Evolutionary conservation across 2,329 filamentous ascomycete genomes (phyloP), one percentile per base, ranked within the genome.

Genomic region (Escovopsis sp.): DNA sequence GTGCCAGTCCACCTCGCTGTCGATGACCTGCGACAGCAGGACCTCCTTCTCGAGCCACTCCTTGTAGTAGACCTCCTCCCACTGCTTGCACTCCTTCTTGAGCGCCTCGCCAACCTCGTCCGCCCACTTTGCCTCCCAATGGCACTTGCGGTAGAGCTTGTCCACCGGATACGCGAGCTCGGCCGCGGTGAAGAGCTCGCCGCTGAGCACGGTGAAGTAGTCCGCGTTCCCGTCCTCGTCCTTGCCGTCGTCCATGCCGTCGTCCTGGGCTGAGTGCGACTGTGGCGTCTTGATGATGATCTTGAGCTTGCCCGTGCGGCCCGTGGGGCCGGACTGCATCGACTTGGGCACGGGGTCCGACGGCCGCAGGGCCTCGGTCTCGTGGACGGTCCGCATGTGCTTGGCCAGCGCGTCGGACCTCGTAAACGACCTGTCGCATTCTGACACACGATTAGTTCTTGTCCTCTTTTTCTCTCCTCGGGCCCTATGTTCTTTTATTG

Each of bases 331-430:
- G 2, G 67, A 57, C 52, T 78, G 75, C 66, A 76, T 73, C 45
- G 78, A 77, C 58, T 85, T 83, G 19, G 81, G 78, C 11, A 85
- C 75, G 2, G 82, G 77, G 56, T 88, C 79, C 12, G 76, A 79
- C 4, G 85, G 83, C n/a, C 85, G 80, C 19, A 94, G 71, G 12
- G 86, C 84, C 64, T 98, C 91, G 4, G 89, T 95, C 60, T 98
- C 91, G 67, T 98, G 91, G 33, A 98, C 88, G 12, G 91, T 96
- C 53, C 91, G 83, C 86, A 96, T 96, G 60, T 98, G 91, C 62
- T 98, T 98, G 2, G 89, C 87, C 0, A 98, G 72, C 11, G 91
- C 91, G 55, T 98, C 91, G 23, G 89, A 95, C 50, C 91, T 75
- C 3, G 91, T 98, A 55, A 98, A 98, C 30, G 88, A 88, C 47